phyloP scores from a whole-genome alignment of 2,329 filamentous ascomycete species.

The Alternaria incomplexa region DNA sequence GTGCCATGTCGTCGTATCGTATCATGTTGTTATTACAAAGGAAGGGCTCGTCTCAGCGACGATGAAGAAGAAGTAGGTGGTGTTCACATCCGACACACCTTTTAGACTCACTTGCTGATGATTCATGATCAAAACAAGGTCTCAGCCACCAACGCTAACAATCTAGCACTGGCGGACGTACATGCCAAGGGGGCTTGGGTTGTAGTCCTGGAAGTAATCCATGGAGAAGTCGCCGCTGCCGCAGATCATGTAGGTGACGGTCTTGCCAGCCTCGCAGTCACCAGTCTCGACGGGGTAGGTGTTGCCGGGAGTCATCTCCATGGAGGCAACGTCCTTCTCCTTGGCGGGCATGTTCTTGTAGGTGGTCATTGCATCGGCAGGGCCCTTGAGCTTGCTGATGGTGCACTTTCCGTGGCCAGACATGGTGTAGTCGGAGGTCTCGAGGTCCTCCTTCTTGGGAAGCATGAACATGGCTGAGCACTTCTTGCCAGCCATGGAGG shows the following conservation, averaged over 20 bases:
- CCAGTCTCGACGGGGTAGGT: conserved; percentile 61
- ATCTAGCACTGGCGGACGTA: conserved; percentile 38
- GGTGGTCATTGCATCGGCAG: conserved; percentile 59
- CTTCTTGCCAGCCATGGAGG: conserved; percentile 60
- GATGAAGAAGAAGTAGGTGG: background rate
- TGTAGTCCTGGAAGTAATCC: conserved; percentile 70
- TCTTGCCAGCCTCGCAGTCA: conserved; percentile 60
- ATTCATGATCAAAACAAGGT: background rate
- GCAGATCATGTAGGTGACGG: conserved; percentile 60
- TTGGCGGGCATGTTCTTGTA: conserved; percentile 59
- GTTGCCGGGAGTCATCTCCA: conserved; percentile 58
- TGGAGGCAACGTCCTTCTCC: conserved; percentile 50
- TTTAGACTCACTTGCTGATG: background rate
- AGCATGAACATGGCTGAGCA: conserved; percentile 72
- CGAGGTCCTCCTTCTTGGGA: conserved; percentile 62
- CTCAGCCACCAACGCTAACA: background rate
- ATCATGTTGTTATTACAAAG: background rate
- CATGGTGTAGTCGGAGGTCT: conserved; percentile 65
- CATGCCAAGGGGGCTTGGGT: conserved; percentile 54
- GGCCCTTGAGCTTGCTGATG: conserved; percentile 57
- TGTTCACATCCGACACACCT: background rate
- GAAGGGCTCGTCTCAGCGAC: background rate
- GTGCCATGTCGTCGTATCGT: background rate
- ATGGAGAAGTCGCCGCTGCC: conserved; percentile 58
- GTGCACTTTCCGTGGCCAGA: conserved; percentile 61